Evolutionary conservation across 345 rosid species (phyloP).

Genomic region (Passiflora organensis): DNA sequence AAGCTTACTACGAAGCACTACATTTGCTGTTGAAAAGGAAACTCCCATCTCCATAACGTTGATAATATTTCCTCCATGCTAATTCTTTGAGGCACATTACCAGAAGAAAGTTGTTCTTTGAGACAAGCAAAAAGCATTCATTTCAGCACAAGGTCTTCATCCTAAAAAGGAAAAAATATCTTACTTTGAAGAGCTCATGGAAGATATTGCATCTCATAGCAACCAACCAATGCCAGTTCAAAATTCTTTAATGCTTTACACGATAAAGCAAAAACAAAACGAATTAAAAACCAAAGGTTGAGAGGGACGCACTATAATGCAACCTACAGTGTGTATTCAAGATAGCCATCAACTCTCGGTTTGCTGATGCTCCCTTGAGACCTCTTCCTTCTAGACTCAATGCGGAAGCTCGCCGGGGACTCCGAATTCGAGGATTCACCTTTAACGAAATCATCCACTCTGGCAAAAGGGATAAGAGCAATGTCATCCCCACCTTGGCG

Average conservation of each 20-base stretch:
- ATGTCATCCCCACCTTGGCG: slow-evolving; percentile 53
- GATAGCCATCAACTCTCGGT: slow-evolving; percentile 58
- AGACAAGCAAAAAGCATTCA: neutral
- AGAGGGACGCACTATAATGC: neutral
- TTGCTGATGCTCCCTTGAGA: slow-evolving; percentile 47
- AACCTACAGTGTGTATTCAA: slow-evolving; percentile 52
- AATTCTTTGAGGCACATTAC: no score
- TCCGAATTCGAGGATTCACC: slow-evolving; percentile 50
- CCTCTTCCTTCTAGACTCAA: slow-evolving; percentile 58
- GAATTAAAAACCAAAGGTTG: neutral
- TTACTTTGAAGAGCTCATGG: neutral
- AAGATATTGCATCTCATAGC: neutral
- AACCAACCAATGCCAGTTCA: no score
- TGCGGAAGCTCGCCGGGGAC: slow-evolving; percentile 51
- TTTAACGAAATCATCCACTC: slow-evolving; percentile 54
- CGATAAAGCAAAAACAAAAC: neutral
- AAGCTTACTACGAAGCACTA: neutral
- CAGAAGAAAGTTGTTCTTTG: no score
- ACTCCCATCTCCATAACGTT: no score
- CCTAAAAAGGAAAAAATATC: neutral
- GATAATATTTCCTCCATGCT: no score
- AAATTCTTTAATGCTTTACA: neutral
- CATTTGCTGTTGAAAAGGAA: neutral
- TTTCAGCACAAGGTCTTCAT: slow-evolving; percentile 6
- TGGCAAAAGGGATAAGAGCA: slow-evolving; percentile 46